phyloP scores from a whole-genome alignment of 2,329 filamentous ascomycete genomes.

The Colletotrichum tofieldiae region DNA sequence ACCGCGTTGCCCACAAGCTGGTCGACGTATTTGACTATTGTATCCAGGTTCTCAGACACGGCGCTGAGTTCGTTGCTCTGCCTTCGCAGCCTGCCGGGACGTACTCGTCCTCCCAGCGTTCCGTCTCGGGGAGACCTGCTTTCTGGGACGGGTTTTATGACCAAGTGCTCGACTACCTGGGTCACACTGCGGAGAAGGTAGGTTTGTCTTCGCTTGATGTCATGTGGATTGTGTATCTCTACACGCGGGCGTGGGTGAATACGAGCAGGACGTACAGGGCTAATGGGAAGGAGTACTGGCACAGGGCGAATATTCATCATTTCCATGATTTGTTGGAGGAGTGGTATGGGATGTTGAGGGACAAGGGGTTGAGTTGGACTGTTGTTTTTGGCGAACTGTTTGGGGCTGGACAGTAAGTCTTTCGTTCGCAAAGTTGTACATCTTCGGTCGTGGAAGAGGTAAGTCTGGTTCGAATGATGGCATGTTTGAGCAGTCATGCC shows the following conservation, averaged over 20 bases:
- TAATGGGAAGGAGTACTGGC: background rate
- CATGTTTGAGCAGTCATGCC: background rate
- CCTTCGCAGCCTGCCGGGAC: background rate
- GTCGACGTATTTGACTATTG: slow-evolving; percentile 28
- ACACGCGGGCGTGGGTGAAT: slow-evolving; percentile 19
- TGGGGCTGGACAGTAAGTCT: slow-evolving; percentile 1
- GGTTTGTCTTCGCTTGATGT: slow-evolving; percentile 19
- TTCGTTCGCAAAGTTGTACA: background rate
- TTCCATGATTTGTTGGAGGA: slow-evolving; percentile 32
- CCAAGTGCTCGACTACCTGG: slow-evolving; percentile 14
- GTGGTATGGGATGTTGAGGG: slow-evolving; percentile 15
- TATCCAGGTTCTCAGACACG: slow-evolving; percentile 7
- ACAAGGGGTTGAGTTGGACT: background rate
- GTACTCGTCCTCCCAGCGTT: no score
- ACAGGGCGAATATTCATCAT: slow-evolving; percentile 13
- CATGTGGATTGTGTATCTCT: slow-evolving; percentile 32
- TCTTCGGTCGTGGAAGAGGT: background rate
- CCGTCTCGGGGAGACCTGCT: background rate
- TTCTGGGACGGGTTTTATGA: slow-evolving; percentile 15
- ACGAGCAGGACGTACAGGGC: background rate
- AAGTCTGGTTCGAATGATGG: background rate
- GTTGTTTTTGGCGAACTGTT: slow-evolving; percentile 20
- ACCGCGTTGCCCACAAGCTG: slow-evolving; percentile 26
- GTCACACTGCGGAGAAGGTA: background rate
- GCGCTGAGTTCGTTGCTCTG: background rate